Base-by-base conservation (phyloP, 176 grass and related monocot genomes). In the Thalia dealbata region DNA sequence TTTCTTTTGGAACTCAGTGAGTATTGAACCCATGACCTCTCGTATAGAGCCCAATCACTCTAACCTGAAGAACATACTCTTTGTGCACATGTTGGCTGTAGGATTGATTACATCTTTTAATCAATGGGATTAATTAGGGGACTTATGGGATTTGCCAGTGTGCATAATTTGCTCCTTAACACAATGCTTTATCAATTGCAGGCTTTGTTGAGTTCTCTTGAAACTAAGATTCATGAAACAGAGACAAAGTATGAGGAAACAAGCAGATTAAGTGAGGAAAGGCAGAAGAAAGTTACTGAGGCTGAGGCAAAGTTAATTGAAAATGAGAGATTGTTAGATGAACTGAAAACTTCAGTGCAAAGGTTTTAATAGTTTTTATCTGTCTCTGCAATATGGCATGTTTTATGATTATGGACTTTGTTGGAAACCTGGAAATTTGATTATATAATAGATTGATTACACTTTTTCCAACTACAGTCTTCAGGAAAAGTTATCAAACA, bases 231-330 rank as follows among this genome's bases (percentile, higher is more conserved):
- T 78, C 78, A 84, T 76, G 87, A 92, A 88, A 91, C 95, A 48
- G 90, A 93, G 80, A 84, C 84, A 71, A 92, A 84, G 69, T 92
- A 88, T 67, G 95, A 97, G 78, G 90, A 97, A 81, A 88, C 91
- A 76, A 86, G 65, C 59, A 85, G 77, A 84, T 75, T 73, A 61
- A 86, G 86, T 71, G 89, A 88, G 75, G 89, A 92, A 52, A 83
- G 43, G 78, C 75, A 86, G 69, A 90, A 82, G 71, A 83, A 92
- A 92, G 77, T 82, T 51, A 71, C 80, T 54, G 84, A 92, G 74
- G 80, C 86, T 38, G 89, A 92, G 75, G 90, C 64, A 22, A 67
- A 67, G 18, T 43, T 67, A n/a, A 12, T 79, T 28, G 84, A 92
- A 71, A 78, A 84, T 25, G 89, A 92, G 75, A 86, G 82, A 68